Evolutionary conservation across 208 protist species (phyloP).

Genomic region (Entamoeba invadens): DNA sequence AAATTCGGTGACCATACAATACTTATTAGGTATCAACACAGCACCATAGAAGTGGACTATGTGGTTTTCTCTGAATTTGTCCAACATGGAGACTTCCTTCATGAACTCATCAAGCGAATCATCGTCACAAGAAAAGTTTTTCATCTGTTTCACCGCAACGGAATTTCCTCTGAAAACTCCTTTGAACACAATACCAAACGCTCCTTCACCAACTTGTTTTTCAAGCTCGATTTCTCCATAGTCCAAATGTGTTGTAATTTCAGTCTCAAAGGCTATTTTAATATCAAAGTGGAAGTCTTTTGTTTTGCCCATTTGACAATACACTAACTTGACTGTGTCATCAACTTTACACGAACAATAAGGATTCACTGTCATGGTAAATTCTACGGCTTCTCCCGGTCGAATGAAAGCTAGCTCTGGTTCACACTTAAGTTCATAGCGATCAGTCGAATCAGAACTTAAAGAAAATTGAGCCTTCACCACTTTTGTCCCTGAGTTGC

Average conservation of each 20-base stretch:
- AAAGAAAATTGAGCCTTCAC: neutral
- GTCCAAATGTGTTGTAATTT: neutral
- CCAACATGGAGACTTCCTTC: too few species aligned
- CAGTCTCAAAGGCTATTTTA: neutral
- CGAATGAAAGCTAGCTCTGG: neutral
- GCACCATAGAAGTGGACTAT: conserved; percentile 40
- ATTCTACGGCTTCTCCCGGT: neutral
- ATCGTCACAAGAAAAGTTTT: neutral
- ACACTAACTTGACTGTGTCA: neutral
- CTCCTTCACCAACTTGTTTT: neutral
- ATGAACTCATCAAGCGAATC: conserved; percentile 17
- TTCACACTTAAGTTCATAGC: neutral
- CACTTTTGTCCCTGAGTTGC: neutral
- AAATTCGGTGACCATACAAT: conserved; percentile 43
- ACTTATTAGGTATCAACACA: conserved; percentile 29
- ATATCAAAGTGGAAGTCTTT: neutral
- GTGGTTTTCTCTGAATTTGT: conserved; percentile 33
- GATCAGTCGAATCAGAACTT: neutral
- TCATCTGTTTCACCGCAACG: neutral
- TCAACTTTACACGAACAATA: neutral
- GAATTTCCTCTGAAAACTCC: neutral
- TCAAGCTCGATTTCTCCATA: neutral
- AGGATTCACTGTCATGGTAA: neutral
- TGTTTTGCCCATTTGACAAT: neutral
- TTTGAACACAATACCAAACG: too few species aligned